Percentiles rank a stretch among this genome's conserved stretches.
Evolutionary conservation across 2,329 filamentous ascomycete genomes (phyloP).

Genomic region (Phyllosticta citrichinensis): DNA sequence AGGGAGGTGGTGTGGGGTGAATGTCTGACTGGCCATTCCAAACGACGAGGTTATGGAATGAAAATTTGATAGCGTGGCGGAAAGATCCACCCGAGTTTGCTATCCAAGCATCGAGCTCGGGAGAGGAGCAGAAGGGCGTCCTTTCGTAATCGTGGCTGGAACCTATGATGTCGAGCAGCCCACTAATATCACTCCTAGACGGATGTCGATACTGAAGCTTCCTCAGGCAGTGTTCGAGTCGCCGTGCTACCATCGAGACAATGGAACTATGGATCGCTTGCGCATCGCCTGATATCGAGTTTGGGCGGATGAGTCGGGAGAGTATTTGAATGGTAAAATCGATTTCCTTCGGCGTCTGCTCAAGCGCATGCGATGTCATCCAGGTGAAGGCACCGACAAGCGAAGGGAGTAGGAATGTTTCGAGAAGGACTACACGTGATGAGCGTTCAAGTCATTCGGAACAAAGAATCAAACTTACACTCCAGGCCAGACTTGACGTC

Average conservation of each 20-base stretch:
- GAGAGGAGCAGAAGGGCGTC: slow-evolving; percentile 51
- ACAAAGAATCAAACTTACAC: slow-evolving; percentile 40
- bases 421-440: slow-evolving; percentile 55
- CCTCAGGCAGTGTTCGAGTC: slow-evolving; percentile 56
- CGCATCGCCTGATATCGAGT: slow-evolving; percentile 61
- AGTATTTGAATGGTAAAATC: slow-evolving; percentile 62
- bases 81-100: slow-evolving; percentile 47
- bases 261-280: slow-evolving; percentile 61
- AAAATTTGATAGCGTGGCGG: slow-evolving; percentile 47
- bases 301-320: slow-evolving; percentile 60
- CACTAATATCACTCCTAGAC: slow-evolving; percentile 58
- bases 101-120: slow-evolving; percentile 61
- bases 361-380: slow-evolving; percentile 60
- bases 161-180: slow-evolving; percentile 56
- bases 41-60: slow-evolving; percentile 51
- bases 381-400: slow-evolving; percentile 64
- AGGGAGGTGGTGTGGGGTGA: slow-evolving; percentile 48
- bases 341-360: slow-evolving; percentile 52
- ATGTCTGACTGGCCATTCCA: slow-evolving; percentile 51
- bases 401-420: slow-evolving; percentile 71
- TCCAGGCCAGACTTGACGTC: slow-evolving; percentile 66
- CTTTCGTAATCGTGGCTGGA: slow-evolving; percentile 49
- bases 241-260: slow-evolving; percentile 59
- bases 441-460: not conserved
- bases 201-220: slow-evolving; percentile 58